Percentiles rank a stretch among this genome's conserved stretches.
Evolutionary conservation across 1,284 basidiomycete species (phyloP).

Genomic region (Cutaneotrichosporon spelunceum): DNA sequence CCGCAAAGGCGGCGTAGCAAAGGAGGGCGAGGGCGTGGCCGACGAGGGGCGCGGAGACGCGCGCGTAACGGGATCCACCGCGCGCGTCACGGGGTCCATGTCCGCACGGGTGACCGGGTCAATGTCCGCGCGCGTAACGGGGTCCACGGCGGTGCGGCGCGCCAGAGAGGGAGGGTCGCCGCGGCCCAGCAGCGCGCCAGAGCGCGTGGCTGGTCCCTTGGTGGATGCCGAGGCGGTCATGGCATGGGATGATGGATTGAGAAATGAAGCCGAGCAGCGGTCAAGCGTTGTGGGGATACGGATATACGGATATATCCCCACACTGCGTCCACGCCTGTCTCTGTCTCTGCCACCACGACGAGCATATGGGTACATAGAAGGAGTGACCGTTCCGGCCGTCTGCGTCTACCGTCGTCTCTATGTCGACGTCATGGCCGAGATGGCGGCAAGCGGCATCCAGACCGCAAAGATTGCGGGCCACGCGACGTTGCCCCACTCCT

Average conservation of each 20-base stretch:
- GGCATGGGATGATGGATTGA: background rate
- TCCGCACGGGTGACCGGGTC: background rate
- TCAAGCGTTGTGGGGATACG: no score
- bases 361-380: no score
- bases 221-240: background rate
- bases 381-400: no score
- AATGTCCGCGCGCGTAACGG: background rate
- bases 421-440: constrained; percentile 25
- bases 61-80: background rate
- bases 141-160: background rate
- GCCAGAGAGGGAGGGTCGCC: background rate
- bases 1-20: background rate
- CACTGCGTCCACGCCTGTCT: no score
- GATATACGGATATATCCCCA: no score
- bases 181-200: background rate
- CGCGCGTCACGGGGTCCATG: background rate
- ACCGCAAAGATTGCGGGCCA: constrained; percentile 39
- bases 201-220: background rate
- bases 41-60: background rate
- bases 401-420: background rate
- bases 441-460: constrained; percentile 39
- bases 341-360: no score
- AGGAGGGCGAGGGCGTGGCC: background rate
- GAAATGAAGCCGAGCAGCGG: background rate
- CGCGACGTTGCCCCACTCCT: constrained; percentile 43